A percentile compares a stretch with the other conserved stretches of the same genome.
Evolutionary conservation across 2,329 filamentous ascomycete genomes (phyloP).

Genomic region (Sporothrix euskadiensis): DNA sequence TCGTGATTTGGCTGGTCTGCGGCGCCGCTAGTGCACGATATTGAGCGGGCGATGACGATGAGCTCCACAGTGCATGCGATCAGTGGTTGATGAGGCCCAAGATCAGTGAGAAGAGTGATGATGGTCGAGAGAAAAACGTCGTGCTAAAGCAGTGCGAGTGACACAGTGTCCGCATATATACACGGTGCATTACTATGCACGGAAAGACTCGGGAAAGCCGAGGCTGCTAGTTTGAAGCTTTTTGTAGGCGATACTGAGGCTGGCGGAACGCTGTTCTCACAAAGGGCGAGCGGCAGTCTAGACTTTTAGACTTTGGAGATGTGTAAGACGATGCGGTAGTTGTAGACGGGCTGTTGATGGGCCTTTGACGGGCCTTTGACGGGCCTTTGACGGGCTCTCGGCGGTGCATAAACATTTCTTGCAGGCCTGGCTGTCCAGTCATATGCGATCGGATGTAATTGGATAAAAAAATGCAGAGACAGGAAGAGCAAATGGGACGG

Average conservation of each 20-base stretch:
- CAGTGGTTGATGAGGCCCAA: too few relatives aligned
- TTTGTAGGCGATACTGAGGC: not conserved
- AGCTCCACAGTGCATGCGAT: slow-evolving; percentile 4
- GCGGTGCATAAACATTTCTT: not conserved
- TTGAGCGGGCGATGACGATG: slow-evolving; percentile 22
- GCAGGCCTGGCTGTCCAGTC: not conserved
- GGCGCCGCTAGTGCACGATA: not conserved
- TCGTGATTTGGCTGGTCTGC: slow-evolving; percentile 5
- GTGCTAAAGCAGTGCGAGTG: not conserved
- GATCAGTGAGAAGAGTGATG: too few relatives aligned
- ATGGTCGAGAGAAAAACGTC: not conserved
- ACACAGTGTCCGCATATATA: not conserved
- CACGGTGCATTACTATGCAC: slow-evolving; percentile 8
- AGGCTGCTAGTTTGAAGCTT: slow-evolving; percentile 13
- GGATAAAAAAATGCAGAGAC: not conserved
- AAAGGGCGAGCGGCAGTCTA: slow-evolving; percentile 1
- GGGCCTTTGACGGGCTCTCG: not conserved
- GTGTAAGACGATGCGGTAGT: not conserved
- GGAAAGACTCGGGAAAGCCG: slow-evolving; percentile 21
- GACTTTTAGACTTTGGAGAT: not conserved
- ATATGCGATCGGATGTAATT: not conserved
- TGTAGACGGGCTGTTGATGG: not conserved
- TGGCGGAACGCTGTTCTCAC: not conserved
- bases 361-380: too few relatives aligned
- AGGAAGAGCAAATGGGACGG: slow-evolving; percentile 1